These are phyloP conservation scores for Rhizopus sp. DNA, from an alignment of 371 early-diverging fungal species.

Conservation along the genomic window DNA sequence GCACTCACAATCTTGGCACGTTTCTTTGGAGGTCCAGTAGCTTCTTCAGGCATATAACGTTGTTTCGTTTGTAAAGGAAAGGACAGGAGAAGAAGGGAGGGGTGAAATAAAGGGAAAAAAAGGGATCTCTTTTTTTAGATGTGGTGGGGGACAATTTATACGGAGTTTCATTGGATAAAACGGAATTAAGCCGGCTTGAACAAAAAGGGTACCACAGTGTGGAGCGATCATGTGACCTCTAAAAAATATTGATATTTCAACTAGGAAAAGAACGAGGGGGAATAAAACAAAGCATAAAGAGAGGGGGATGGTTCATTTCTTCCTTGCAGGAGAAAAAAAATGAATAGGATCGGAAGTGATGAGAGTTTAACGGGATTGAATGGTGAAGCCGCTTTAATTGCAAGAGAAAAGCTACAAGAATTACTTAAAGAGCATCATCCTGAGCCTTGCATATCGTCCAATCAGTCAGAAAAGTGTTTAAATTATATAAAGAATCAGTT, in stretches of 20 bases:
- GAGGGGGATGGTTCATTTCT: too few species aligned
- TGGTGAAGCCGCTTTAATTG: too few species aligned
- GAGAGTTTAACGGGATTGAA: too few species aligned
- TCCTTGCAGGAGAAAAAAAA: too few species aligned
- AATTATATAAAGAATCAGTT: not conserved
- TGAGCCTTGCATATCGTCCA: not conserved
- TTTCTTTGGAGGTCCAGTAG: conserved; percentile 43
- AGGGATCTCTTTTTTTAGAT: not conserved
- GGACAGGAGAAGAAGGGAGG: not conserved
- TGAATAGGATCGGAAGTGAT: too few species aligned
- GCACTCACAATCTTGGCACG: conserved; percentile 68
- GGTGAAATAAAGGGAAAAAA: not conserved
- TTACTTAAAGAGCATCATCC: not conserved
- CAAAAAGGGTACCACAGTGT: not conserved
- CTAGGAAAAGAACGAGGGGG: not conserved
- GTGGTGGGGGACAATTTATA: not conserved
- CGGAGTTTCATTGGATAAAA: not conserved
- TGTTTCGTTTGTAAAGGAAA: not conserved
- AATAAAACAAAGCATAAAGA: not conserved
- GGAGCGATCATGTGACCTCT: not conserved
- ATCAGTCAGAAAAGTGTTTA: not conserved
- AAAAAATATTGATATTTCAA: not conserved
- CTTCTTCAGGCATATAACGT: conserved; percentile 5
- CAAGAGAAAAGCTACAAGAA: not conserved
- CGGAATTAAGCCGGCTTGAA: not conserved